These are phyloP conservation scores for Dryas integrifolia DNA, from an alignment of 331 rosid genomes.

Conservation along the genomic window DNA sequence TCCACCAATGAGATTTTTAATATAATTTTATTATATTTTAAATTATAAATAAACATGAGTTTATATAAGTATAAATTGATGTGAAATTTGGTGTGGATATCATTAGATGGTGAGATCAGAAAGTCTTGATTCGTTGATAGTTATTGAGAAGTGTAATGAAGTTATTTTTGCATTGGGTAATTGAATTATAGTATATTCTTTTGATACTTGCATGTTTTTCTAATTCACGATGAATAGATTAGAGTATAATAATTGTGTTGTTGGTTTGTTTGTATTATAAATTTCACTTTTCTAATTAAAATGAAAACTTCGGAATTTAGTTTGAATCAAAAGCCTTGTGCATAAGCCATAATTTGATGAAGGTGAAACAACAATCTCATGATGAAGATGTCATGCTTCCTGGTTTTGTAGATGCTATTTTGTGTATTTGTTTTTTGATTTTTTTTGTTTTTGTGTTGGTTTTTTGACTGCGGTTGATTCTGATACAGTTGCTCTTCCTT, in stretches of 20 bases:
- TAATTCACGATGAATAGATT: background rate
- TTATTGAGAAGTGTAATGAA: background rate
- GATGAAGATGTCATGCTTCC: background rate
- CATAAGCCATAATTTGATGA: background rate
- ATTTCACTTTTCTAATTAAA: background rate
- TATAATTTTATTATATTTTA: too few relatives aligned
- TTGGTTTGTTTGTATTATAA: background rate
- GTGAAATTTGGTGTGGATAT: background rate
- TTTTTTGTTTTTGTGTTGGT: background rate
- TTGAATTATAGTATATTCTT: background rate
- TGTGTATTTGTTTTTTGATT: background rate
- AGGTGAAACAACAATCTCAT: background rate
- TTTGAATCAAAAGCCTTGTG: background rate
- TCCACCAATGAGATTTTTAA: too few relatives aligned
- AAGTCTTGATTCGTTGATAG: background rate
- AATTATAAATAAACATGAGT: background rate
- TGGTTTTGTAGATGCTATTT: background rate
- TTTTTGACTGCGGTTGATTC: background rate
- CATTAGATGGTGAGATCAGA: background rate
- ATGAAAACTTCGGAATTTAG: background rate
- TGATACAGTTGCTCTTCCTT: background rate
- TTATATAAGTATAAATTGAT: background rate
- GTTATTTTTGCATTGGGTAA: background rate
- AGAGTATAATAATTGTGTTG: background rate
- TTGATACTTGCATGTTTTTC: background rate